Percentiles rank a stretch among this genome's conserved stretches.
Conservation (phyloP, 805 yeast genomes). For the Yamadazyma takamatsuzukensis region DNA sequence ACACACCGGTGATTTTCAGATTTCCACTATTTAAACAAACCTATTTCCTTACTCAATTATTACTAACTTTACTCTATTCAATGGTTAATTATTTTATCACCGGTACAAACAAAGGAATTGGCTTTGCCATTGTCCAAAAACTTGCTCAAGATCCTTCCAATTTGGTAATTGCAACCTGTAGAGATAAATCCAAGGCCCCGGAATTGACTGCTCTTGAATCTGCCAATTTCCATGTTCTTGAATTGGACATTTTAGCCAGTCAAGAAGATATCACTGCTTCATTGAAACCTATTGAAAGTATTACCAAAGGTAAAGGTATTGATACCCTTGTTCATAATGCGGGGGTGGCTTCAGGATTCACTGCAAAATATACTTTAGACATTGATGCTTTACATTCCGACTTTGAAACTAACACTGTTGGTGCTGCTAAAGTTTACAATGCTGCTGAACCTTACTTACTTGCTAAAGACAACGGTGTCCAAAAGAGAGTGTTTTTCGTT, state of each 20-base stretch:
- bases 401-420: conserved; percentile 2
- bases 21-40: no score
- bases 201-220: conserved; percentile 1
- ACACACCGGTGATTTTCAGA: no score
- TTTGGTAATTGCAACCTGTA: conserved; percentile 7
- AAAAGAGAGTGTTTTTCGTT: conserved; percentile 3
- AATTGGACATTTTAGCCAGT: conserved; percentile 5
- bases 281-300: conserved; percentile 6
- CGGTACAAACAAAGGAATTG: conserved; percentile 10
- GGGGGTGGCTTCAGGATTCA: conserved; percentile 15
- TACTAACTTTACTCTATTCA: not conserved
- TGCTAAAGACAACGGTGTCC: conserved; percentile 6
- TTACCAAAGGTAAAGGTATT: no score
- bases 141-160: conserved; percentile 1
- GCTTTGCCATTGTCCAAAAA: conserved; percentile 2
- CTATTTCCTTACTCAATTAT: no score
- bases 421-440: conserved; percentile 3
- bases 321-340: conserved; percentile 35
- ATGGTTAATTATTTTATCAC: conserved; percentile 9
- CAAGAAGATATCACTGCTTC: conserved; percentile 6
- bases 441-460: conserved; percentile 4
- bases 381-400: not conserved
- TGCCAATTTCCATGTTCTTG: conserved; percentile 6
- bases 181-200: conserved; percentile 11
- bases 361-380: no score